Evolutionary conservation across 257 asterid species (phyloP).

Genomic region (Rubia yunnanensis): DNA sequence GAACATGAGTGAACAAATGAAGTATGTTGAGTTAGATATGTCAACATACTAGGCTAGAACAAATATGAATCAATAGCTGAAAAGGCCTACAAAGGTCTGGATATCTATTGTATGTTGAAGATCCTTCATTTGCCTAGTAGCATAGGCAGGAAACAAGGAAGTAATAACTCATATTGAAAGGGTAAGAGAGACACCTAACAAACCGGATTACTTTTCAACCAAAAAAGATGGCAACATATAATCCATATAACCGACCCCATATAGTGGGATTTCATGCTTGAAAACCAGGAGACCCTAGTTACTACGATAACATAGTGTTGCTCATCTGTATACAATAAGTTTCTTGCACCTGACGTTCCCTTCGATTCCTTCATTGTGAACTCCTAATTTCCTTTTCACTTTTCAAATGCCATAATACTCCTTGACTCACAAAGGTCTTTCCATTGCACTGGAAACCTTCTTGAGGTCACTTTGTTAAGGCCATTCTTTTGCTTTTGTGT

Average conservation of each 20-base stretch:
- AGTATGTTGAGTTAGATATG: too few species aligned
- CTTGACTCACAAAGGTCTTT: neutral
- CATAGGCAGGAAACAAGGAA: too few species aligned
- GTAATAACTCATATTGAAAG: too few species aligned
- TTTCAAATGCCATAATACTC: neutral
- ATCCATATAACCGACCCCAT: too few species aligned
- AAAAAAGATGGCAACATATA: neutral
- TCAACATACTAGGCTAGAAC: neutral
- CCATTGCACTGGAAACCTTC: neutral
- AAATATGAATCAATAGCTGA: neutral
- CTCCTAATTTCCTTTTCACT: neutral
- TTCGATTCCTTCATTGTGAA: neutral
- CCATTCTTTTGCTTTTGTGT: conserved; percentile 12
- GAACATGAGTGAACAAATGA: neutral
- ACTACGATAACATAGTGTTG: neutral
- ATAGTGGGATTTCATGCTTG: neutral
- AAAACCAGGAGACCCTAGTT: neutral
- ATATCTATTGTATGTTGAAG: too few species aligned
- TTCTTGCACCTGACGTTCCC: neutral
- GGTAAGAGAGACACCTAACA: too few species aligned
- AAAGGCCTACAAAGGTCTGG: neutral
- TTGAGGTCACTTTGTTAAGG: neutral
- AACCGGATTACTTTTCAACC: too few species aligned
- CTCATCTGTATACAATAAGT: neutral
- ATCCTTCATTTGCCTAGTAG: too few species aligned